Percentiles rank a stretch among this genome's conserved stretches.
Evolutionary conservation across 495 filamentous ascomycete genomes (phyloP).

Genomic region (Evernia prunastri): DNA sequence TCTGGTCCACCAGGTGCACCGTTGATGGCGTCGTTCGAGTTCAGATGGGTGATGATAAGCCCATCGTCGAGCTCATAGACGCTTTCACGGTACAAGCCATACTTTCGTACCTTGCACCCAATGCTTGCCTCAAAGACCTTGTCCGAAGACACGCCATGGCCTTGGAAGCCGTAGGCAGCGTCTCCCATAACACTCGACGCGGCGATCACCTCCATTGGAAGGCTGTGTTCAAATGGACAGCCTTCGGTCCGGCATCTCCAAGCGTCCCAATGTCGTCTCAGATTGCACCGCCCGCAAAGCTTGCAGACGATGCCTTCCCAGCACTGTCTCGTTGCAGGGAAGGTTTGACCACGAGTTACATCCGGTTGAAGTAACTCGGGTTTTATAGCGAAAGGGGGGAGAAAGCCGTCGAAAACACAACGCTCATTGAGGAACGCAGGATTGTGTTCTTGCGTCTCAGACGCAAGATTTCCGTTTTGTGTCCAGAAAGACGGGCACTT

Average conservation of each 20-base stretch:
- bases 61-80: conserved; percentile 13
- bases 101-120: not conserved
- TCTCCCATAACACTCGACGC: conserved; percentile 34
- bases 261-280: conserved; percentile 53
- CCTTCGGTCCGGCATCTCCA: conserved; percentile 54
- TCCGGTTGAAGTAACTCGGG: conserved; percentile 38
- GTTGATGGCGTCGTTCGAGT: conserved; percentile 48
- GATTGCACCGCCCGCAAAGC: conserved; percentile 57
- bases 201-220: conserved; percentile 36
- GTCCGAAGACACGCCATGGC: conserved; percentile 22
- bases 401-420: conserved; percentile 32
- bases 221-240: conserved; percentile 43
- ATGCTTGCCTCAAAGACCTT: not conserved
- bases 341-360: conserved; percentile 28
- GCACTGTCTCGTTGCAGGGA: conserved; percentile 33
- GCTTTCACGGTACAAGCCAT: conserved; percentile 8
- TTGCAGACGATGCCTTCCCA: conserved; percentile 71
- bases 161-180: conserved; percentile 25
- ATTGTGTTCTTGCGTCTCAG: conserved; percentile 45
- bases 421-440: conserved; percentile 50
- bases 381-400: conserved; percentile 34
- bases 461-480: conserved; percentile 25
- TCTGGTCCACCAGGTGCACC: conserved; percentile 49
- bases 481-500: conserved; percentile 55
- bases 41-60: conserved; percentile 51